Conservation (phyloP, 495 filamentous ascomycete genomes). For the Trichoderma virens region DNA sequence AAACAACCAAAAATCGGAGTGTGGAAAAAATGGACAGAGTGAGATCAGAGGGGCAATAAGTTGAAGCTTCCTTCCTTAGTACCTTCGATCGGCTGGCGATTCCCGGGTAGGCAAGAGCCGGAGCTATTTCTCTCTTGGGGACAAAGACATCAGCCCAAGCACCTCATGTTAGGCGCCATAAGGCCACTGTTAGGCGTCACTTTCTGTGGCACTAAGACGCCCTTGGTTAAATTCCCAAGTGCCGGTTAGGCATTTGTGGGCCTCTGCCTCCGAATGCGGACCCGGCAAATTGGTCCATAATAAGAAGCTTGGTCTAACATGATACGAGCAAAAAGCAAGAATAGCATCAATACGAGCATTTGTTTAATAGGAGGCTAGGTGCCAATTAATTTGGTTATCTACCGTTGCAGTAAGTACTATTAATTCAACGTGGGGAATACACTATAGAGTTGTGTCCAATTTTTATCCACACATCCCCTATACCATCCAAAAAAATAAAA, state of each 20-base stretch:
- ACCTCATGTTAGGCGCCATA: not conserved
- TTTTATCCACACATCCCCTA: not conserved
- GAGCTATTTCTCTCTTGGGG: not conserved
- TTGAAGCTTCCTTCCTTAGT: not conserved
- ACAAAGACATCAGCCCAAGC: not conserved
- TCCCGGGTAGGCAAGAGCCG: not conserved
- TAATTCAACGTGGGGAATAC: not conserved
- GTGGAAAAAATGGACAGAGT: not conserved
- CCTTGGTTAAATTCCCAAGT: not conserved
- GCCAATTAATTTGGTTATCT: conserved; percentile 2
- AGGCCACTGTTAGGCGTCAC: not conserved
- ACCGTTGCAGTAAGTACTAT: not conserved
- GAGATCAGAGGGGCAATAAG: not conserved
- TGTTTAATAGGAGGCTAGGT: not conserved
- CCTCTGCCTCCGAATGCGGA: not conserved
- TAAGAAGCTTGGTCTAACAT: not conserved
- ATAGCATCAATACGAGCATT: not conserved
- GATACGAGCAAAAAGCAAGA: not conserved
- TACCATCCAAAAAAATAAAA: not conserved
- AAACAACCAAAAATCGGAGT: not conserved
- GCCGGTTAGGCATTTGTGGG: not conserved
- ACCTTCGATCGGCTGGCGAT: not conserved
- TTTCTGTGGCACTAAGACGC: not conserved
- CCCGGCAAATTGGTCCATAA: not conserved
- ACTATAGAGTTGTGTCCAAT: not conserved